These are phyloP conservation scores for Xylaria telfairii DNA, from an alignment of 495 filamentous ascomycete genomes.

Conservation along the genomic window DNA sequence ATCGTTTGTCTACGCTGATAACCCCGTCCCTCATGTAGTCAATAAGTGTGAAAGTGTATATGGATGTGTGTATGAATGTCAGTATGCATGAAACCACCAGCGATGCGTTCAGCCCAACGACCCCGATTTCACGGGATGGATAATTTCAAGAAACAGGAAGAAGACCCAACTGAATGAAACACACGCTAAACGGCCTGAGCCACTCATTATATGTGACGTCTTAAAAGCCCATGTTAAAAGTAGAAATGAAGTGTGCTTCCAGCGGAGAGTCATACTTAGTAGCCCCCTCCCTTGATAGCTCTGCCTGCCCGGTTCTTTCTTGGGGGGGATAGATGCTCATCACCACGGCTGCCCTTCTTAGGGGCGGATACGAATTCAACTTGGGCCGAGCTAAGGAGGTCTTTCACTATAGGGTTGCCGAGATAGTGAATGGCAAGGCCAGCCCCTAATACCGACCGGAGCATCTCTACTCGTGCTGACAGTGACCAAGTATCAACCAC, in stretches of 20 bases:
- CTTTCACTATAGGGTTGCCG: constrained; percentile 78
- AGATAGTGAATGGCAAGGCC: constrained; percentile 84
- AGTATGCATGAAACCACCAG: not conserved
- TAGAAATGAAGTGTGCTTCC: not conserved
- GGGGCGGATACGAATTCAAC: constrained; percentile 39
- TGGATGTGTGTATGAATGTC: not conserved
- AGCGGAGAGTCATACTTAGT: not conserved
- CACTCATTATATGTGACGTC: constrained; percentile 6
- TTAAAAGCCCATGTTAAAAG: not conserved
- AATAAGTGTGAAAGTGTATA: constrained; percentile 3
- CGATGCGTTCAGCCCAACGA: not conserved
- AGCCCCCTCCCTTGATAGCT: constrained; percentile 5
- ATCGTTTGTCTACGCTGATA: not conserved
- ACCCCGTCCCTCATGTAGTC: not conserved
- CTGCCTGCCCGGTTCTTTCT: constrained; percentile 24
- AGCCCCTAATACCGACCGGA: constrained; percentile 78
- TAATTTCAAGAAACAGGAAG: not conserved
- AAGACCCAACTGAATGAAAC: not conserved
- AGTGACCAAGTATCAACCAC: constrained; percentile 93
- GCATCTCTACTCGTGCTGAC: constrained; percentile 73
- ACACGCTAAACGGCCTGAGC: not conserved
- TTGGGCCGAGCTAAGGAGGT: constrained; percentile 60
- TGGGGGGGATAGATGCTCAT: constrained; percentile 15
- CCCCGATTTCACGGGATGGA: not conserved
- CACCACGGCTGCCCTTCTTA: constrained; percentile 26